A percentile compares a stretch with the other conserved stretches of the same genome.
These are phyloP conservation scores for Penicillium concentricum DNA, from an alignment of 2,329 filamentous ascomycete species.

Conservation along the genomic window DNA sequence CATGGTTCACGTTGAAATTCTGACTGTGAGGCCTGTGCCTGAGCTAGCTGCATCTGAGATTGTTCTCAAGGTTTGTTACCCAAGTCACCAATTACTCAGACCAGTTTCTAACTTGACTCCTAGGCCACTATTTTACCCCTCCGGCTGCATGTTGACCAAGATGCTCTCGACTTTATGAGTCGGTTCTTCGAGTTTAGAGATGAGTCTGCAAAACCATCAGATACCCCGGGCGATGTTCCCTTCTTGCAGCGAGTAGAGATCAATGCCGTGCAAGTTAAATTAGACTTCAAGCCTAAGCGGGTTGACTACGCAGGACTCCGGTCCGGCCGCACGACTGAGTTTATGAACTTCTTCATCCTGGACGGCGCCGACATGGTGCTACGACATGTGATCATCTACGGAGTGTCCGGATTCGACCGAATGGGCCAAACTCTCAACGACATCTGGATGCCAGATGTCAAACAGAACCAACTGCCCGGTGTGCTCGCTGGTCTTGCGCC, in stretches of 20 bases:
- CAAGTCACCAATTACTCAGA: not conserved
- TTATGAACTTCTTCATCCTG: conserved; percentile 97
- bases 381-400: conserved; percentile 87
- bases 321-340: conserved; percentile 91
- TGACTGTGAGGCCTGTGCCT: conserved; percentile 82
- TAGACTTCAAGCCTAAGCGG: conserved; percentile 98
- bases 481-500: conserved; percentile 87
- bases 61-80: conserved; percentile 63
- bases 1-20: conserved; percentile 86
- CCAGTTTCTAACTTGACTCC: conserved; percentile 12
- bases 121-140: conserved; percentile 74
- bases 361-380: conserved; percentile 85
- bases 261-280: conserved; percentile 75
- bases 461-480: conserved; percentile 80
- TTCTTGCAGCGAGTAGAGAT: conserved; percentile 91
- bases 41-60: conserved; percentile 87
- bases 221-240: conserved; percentile 68
- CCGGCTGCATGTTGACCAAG: conserved; percentile 91
- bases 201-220: conserved; percentile 54
- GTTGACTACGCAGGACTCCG: conserved; percentile 91
- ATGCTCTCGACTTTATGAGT: conserved; percentile 94
- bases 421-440: conserved; percentile 89
- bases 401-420: conserved; percentile 84
- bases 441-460: conserved; percentile 94
- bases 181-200: conserved; percentile 99